Percentiles rank a stretch among this genome's conserved stretches.
These are phyloP conservation scores for Colletotrichum sublineola DNA, from an alignment of 2,329 filamentous ascomycete genomes.

Conservation along the genomic window DNA sequence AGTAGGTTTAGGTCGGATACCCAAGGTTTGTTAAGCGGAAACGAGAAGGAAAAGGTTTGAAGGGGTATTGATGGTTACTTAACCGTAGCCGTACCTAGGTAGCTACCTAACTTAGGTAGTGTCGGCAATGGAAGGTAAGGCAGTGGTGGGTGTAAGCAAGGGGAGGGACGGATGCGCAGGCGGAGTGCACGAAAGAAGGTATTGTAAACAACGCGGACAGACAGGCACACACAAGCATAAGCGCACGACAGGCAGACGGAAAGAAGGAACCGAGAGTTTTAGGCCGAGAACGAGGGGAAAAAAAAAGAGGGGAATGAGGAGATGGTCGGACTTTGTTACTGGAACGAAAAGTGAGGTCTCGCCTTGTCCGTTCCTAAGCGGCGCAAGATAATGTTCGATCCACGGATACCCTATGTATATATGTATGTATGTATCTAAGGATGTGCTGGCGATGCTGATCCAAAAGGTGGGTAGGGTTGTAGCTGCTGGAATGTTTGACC, in stretches of 20 bases:
- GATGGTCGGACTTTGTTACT: background rate
- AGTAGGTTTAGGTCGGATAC: background rate
- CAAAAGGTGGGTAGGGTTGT: background rate
- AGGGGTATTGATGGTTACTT: background rate
- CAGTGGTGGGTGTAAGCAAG: background rate
- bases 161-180: background rate
- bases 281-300: too few relatives aligned
- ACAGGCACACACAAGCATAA: background rate
- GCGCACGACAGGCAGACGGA: background rate
- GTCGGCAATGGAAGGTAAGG: background rate
- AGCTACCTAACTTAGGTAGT: background rate
- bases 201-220: constrained; percentile 18
- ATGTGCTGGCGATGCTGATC: background rate
- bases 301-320: constrained; percentile 4
- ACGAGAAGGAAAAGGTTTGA: background rate
- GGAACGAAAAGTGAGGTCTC: background rate
- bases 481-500: constrained; percentile 5
- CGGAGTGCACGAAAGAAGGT: background rate
- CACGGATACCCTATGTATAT: background rate
- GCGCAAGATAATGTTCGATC: background rate
- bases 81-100: background rate
- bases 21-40: constrained; percentile 1
- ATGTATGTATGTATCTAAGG: background rate
- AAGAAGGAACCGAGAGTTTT: background rate
- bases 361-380: constrained; percentile 13